Conservation (phyloP, 2,329 filamentous ascomycete species). For the Botrytis porri region DNA sequence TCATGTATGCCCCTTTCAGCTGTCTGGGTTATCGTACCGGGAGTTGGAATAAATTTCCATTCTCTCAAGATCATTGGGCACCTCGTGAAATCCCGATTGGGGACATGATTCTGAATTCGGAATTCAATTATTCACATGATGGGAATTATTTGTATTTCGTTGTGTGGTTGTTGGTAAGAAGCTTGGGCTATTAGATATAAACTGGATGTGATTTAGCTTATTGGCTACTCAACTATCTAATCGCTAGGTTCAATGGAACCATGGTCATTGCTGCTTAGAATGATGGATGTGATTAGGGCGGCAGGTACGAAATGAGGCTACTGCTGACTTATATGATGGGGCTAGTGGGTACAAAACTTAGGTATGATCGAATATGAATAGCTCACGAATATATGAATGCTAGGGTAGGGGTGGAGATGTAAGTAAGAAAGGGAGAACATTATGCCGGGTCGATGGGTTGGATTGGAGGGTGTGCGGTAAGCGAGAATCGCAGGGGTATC, state of each 20-base stretch:
- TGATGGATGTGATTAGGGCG: conserved; percentile 3
- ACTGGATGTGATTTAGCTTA: not conserved
- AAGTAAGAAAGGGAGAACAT: conserved; percentile 20
- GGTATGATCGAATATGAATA: not conserved
- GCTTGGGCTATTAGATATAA: not conserved
- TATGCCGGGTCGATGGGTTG: conserved; percentile 15
- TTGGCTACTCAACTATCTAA: not conserved
- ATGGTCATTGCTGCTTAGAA: conserved; percentile 9
- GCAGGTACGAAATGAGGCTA: conserved; percentile 11
- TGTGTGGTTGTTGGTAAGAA: not conserved
- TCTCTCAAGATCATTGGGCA: not conserved
- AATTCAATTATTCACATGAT: not conserved
- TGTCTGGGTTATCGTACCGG: not conserved
- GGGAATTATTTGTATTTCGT: not conserved
- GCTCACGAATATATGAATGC: not conserved
- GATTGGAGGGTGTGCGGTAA: conserved; percentile 1
- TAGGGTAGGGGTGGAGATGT: conserved; percentile 1
- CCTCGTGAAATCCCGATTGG: conserved; percentile 1
- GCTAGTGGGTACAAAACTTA: not conserved
- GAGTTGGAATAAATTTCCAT: not conserved
- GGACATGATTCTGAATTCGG: not conserved
- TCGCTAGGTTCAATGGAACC: not conserved
- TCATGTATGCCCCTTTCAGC: not conserved
- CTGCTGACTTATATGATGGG: conserved; percentile 3
- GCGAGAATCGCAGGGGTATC: not conserved